Conservation (phyloP, 2,329 filamentous ascomycete species). For the Colletotrichum phormii region DNA sequence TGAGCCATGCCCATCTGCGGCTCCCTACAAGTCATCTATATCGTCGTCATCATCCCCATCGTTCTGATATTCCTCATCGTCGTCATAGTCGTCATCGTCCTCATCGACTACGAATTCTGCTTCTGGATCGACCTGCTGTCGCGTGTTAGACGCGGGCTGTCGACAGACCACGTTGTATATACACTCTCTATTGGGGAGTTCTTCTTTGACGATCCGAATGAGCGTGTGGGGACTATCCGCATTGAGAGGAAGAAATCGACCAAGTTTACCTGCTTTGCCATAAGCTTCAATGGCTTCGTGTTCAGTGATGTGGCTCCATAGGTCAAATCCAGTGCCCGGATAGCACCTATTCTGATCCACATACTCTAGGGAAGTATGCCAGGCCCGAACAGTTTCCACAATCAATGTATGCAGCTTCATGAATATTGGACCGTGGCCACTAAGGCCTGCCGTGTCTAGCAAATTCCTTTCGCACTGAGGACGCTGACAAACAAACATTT, state of each 20-base stretch:
- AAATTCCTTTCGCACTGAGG: not conserved
- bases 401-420: not conserved
- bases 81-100: not conserved
- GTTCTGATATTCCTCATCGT: not conserved
- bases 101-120: not conserved
- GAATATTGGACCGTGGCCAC: conserved; percentile 12
- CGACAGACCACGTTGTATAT: too few species aligned
- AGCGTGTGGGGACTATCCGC: not conserved
- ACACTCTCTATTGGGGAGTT: not conserved
- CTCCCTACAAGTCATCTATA: not conserved
- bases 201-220: not conserved
- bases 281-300: not conserved
- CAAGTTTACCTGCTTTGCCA: not conserved
- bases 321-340: not conserved
- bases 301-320: not conserved
- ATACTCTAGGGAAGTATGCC: not conserved
- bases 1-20: not conserved
- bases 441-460: conserved; percentile 12
- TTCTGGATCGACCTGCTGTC: not conserved
- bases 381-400: not conserved
- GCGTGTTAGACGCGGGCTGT: not conserved
- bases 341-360: not conserved
- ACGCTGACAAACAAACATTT: not conserved
- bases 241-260: not conserved
- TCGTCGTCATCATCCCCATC: not conserved